Base-by-base conservation (phyloP, 2,329 filamentous ascomycete genomes). In the Colletotrichum melonis region DNA sequence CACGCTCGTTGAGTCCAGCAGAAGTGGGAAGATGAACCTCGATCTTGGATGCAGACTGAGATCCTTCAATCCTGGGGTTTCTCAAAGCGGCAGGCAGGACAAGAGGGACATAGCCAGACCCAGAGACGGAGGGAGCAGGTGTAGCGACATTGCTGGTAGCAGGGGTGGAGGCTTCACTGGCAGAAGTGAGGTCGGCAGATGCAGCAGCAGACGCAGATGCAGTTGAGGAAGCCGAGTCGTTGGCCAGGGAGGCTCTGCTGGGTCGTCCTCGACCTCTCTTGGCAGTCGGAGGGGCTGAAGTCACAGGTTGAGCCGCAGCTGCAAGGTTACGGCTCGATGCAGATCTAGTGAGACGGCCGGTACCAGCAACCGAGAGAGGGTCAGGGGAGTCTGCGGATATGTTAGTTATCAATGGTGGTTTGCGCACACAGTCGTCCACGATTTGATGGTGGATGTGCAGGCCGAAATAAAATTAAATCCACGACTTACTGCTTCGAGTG, bases 131-230 rank as follows among this genome's bases (percentile, higher is more conserved):
- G 0, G 80, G 80, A 6, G 79, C 80, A 3, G 85, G 85, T 1
- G 84, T 86, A 8, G 82, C 80, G 14, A 81, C 80, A 75, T 80
- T 80, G 75, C 85, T 87, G 26, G 86, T 87, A 32, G 84, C 79
- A 3, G 85, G 84, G 8, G 86, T 87, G 16, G 82, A 82, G 71
- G 82, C 82, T 30, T 83, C 85, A 72, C 82, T 83, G 24, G 82
- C 82, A 4, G 81, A 81, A 5, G 75, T 77, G 24, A 77, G 78
- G 24, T 76, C 77, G 19, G 80, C 77, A 0, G 82, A 81, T 6
- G 84, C 84, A 9, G 81, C 76, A 22, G 79, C 78, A 2, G 83
- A 80, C 5, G 79, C 78, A 2, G 83, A 80, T 5, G 84, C 83
- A 30, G 76, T 71, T 32, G 83, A 80, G 8, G 84, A 84, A 22